Evolutionary conservation across 495 filamentous ascomycete genomes (phyloP), one percentile per base, ranked within the genome.

Genomic region (Hyaloscypha variabilis): DNA sequence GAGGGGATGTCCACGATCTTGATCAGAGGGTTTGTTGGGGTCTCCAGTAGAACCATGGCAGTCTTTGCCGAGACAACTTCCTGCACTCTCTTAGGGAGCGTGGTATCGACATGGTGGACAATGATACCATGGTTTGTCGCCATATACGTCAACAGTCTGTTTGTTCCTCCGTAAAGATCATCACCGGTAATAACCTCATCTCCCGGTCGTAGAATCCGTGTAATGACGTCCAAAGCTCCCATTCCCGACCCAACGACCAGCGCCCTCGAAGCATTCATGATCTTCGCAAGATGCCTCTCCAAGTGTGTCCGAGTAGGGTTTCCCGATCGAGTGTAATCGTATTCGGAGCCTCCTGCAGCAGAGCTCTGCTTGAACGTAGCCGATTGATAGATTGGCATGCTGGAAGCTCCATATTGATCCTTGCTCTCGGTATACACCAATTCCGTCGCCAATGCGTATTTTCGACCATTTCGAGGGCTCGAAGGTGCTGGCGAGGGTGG

Each of bases 161-260:
- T 92, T 50, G 95, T 95, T 71, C 95, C 95, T 62, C 95, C 95
- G 79, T 99, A 99, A 58, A 99, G 80, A 74, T 99, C 95, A 74
- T 98, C 94, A 24, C 95, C 95, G 6, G 95, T 96, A 54, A 99
- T 89, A 28, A 99, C 96, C 74, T 98, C 96, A 73, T 99, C 95
- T 50, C 95, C 96, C 1, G 96, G 95, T 65, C 90, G 88, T 21
- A 99, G 82, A 10, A 98, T 82, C 50, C 95, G 90, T n/a, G 92
- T 96, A 63, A 99, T 97, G 50, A 98, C 95, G 74, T 99, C 95
- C 69, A 98, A 78, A 17, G 96, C 95, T 54, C 92, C 95, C 95
- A 99, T 99, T 63, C 95, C 95, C 23, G 93, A 97, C 21, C 92
- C 90, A 30, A 98, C 94, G 58, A 94, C 94, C 49, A 99, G 88